Percentiles rank a stretch among this genome's conserved stretches.
Conservation (phyloP, 2,329 filamentous ascomycete species). For the Fusarium sp. region DNA sequence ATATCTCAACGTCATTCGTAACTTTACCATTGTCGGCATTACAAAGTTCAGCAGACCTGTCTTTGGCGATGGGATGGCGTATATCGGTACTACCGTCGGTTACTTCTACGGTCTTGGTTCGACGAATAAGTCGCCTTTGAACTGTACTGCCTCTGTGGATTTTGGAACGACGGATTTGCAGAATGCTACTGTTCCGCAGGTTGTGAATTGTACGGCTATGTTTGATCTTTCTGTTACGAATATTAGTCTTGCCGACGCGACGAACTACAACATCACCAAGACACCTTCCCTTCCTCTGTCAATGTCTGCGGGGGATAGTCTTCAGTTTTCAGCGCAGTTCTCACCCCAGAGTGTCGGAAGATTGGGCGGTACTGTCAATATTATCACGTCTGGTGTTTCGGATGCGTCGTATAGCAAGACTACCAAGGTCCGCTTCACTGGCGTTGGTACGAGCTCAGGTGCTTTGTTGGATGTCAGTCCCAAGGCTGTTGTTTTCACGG, state of each 20-base stretch:
- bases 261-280: slow-evolving; percentile 53
- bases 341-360: slow-evolving; percentile 55
- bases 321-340: slow-evolving; percentile 59
- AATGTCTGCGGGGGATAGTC: slow-evolving; percentile 51
- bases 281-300: slow-evolving; percentile 48
- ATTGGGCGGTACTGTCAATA: slow-evolving; percentile 58
- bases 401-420: slow-evolving; percentile 57
- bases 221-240: slow-evolving; percentile 56
- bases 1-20: slow-evolving; percentile 59
- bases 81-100: slow-evolving; percentile 63
- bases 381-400: slow-evolving; percentile 60
- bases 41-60: slow-evolving; percentile 68
- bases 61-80: slow-evolving; percentile 66
- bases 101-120: slow-evolving; percentile 67
- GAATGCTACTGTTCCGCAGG: slow-evolving; percentile 41
- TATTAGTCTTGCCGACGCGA: slow-evolving; percentile 49
- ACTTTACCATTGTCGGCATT: slow-evolving; percentile 62
- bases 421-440: slow-evolving; percentile 60
- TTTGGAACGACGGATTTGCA: slow-evolving; percentile 60
- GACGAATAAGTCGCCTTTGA: slow-evolving; percentile 63
- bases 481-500: slow-evolving; percentile 60
- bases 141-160: slow-evolving; percentile 61
- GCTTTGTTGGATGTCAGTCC: slow-evolving; percentile 62
- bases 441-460: slow-evolving; percentile 59
- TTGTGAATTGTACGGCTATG: slow-evolving; percentile 61